A percentile compares a stretch with the other conserved stretches of the same genome.
Evolutionary conservation across 139 green algal species (phyloP).

Genomic region (Desmodesmus armatus): DNA sequence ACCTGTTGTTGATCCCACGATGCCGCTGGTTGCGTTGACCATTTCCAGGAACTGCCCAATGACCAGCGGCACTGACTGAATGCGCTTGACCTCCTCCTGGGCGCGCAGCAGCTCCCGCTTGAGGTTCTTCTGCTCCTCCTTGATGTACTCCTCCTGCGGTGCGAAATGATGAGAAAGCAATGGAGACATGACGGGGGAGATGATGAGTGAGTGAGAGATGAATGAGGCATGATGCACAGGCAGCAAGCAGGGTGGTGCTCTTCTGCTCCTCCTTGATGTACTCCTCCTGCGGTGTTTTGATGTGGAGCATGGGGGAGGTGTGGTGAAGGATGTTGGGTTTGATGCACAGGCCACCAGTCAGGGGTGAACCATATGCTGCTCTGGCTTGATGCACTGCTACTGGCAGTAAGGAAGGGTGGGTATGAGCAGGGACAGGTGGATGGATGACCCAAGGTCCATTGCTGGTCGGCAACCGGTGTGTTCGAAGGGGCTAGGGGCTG

Average conservation of each 20-base stretch:
- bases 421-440: neutral
- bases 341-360: too few species aligned
- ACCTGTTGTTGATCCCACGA: slow-evolving; percentile 97
- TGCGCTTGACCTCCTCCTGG: slow-evolving; percentile 99
- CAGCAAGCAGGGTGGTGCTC: neutral
- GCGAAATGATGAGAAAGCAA: neutral
- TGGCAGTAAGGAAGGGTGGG: neutral
- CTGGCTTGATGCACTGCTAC: neutral
- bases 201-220: neutral
- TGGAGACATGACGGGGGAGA: neutral
- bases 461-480: too few species aligned
- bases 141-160: slow-evolving; percentile 97
- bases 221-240: neutral
- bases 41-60: slow-evolving; percentile 99
- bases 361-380: neutral
- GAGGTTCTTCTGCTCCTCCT: slow-evolving; percentile 98
- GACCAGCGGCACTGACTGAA: slow-evolving; percentile 97
- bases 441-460: neutral
- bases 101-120: slow-evolving; percentile 98
- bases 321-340: too few species aligned
- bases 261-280: neutral
- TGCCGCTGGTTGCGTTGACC: slow-evolving; percentile 95
- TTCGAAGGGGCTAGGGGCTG: too few species aligned
- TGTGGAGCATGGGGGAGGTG: neutral
- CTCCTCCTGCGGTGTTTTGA: slow-evolving; percentile 72